These are phyloP conservation scores for Candolleomyces eurysporus DNA, from an alignment of 768 basidiomycete species.

Conservation along the genomic window DNA sequence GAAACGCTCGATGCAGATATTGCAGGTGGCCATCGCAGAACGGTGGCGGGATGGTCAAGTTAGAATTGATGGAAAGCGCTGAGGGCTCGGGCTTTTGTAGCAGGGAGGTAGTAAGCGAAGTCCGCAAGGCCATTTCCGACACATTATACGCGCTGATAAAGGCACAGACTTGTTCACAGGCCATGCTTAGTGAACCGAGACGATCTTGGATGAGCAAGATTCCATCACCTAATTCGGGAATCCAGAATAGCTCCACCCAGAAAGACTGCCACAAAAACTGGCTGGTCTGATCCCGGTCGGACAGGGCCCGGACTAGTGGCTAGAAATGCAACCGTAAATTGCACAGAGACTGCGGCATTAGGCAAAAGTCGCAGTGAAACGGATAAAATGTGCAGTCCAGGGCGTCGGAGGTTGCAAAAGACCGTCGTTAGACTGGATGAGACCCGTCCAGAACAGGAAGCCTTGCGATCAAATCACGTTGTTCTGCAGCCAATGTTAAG, in stretches of 20 bases:
- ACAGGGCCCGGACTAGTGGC: not conserved
- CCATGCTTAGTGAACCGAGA: not conserved
- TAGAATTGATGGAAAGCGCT: not conserved
- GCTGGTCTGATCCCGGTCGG: not conserved
- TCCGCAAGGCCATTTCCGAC: slow-evolving; percentile 11
- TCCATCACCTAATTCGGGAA: not conserved
- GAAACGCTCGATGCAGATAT: slow-evolving; percentile 57
- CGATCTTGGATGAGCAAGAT: slow-evolving; percentile 9
- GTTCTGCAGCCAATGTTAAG: not conserved
- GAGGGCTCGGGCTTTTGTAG: slow-evolving; percentile 6
- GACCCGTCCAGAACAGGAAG: slow-evolving; percentile 26
- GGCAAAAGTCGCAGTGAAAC: too few species aligned
- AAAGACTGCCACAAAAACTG: not conserved
- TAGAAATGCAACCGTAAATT: not conserved
- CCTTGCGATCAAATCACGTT: slow-evolving; percentile 2
- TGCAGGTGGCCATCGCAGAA: slow-evolving; percentile 47
- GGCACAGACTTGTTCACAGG: slow-evolving; percentile 1
- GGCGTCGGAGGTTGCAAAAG: slow-evolving; percentile 32
- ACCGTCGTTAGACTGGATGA: slow-evolving; percentile 20
- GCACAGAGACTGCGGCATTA: not conserved
- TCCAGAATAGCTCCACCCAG: not conserved
- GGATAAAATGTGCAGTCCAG: not conserved
- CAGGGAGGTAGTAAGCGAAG: slow-evolving; percentile 3
- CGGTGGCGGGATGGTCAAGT: not conserved
- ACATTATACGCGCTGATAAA: slow-evolving; percentile 12